phyloP scores from a whole-genome alignment of 805 yeast genomes.

The Teunomyces pallodes region DNA sequence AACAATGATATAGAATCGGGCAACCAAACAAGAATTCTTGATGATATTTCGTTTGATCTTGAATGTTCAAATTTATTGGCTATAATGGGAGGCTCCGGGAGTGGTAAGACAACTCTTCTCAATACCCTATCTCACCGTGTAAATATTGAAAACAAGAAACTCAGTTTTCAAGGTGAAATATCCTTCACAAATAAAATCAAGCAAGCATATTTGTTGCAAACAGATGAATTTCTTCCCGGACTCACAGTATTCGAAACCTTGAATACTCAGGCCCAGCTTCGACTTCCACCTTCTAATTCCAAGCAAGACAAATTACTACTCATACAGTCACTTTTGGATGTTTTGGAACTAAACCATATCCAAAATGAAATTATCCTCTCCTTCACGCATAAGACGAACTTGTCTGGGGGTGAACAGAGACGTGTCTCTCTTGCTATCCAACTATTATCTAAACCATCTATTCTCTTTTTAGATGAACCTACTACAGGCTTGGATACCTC shows the following conservation, averaged over 20 bases:
- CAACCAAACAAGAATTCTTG: conserved; percentile 10
- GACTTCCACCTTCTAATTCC: conserved; percentile 15
- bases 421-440: conserved; percentile 24
- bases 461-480: conserved; percentile 26
- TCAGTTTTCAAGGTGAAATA: conserved; percentile 19
- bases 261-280: conserved; percentile 21
- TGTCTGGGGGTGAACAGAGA: conserved; percentile 28
- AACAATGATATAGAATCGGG: conserved; percentile 1
- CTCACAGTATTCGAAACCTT: conserved; percentile 22
- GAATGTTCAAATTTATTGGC: conserved; percentile 20
- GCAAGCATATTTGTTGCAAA: conserved; percentile 23
- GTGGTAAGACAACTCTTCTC: conserved; percentile 25
- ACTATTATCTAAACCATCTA: conserved; percentile 19
- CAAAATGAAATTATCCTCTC: conserved; percentile 15
- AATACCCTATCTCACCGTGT: conserved; percentile 23
- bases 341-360: conserved; percentile 18
- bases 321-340: conserved; percentile 14
- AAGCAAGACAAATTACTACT: conserved; percentile 11
- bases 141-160: conserved; percentile 11
- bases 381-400: conserved; percentile 16
- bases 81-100: conserved; percentile 29
- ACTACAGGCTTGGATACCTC: conserved; percentile 28
- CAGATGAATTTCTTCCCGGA: conserved; percentile 24
- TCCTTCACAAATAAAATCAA: conserved; percentile 14
- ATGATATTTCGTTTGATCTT: conserved; percentile 19